Evolutionary conservation across 2,329 filamentous ascomycete species (phyloP), one percentile per base, ranked within the genome.

Genomic region (Aspergillus alliaceus): DNA sequence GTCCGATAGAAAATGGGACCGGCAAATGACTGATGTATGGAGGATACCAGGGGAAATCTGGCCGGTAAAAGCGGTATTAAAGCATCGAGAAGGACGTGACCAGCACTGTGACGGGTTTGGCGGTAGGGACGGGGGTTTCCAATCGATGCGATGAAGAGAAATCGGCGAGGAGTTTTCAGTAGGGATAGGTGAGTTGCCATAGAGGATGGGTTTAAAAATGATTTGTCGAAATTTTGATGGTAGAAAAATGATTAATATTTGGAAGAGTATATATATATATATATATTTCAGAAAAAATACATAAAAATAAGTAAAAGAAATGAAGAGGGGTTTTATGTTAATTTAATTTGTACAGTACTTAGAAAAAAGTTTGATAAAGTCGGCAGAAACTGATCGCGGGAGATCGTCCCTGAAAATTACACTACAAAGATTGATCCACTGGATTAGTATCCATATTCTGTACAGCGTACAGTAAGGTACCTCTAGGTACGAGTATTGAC

Each of bases 21-120:
- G 96, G 80, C 2, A 85, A 89, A 69, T 84, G 86, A 35, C 66
- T 72, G 62, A 67, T 72, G 63, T 71, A 77, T 22, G 68, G 76
- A 69, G 76, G 79, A 14, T 60, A 65, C 66, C 51, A 76, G 62
- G 3, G 79, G 83, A 49, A 61, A 84, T 79, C 61, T 72, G 2
- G 62, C 40, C 18, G 64, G 66, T 15, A 89, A 76, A 25, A 76
- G 72, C 15, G 76, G 79, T 20, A 82, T 80, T 8, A 93, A 76
- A 2, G 83, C 79, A 53, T 84, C 79, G 63, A 96, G 84, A 46
- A 91, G 84, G 55, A 86, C 84, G 77, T 98, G 93, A 11, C 93
- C 95, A 14, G 92, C 91, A 24, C 88, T 93, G 77, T 98, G 95
- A 7, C 93, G 86, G 20, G 90, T 96, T 61, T 88, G 82, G 63